A percentile compares a stretch with the other conserved stretches of the same genome.
These are phyloP conservation scores for Penicillium sp. DNA, from an alignment of 2,329 filamentous ascomycete species.

Conservation along the genomic window DNA sequence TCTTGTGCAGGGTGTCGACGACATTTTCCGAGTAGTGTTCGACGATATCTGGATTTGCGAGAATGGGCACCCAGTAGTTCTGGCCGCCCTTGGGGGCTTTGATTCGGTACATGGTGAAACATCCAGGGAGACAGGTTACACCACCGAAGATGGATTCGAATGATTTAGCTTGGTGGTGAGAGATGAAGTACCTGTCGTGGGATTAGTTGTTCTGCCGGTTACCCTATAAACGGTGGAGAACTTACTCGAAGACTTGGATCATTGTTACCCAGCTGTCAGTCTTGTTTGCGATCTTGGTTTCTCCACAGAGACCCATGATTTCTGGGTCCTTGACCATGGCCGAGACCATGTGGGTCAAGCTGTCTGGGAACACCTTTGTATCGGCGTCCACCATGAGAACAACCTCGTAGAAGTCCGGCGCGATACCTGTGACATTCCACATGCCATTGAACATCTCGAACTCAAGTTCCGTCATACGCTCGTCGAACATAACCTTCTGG, in stretches of 20 bases:
- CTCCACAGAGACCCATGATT: constrained; percentile 97
- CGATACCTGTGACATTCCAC: constrained; percentile 98
- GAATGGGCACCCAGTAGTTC: constrained; percentile 99
- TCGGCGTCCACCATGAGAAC: constrained; percentile 99
- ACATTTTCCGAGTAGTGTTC: constrained; percentile 99
- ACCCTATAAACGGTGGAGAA: constrained; percentile 13
- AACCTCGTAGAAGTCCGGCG: constrained; percentile 95
- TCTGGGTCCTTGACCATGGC: constrained; percentile 99
- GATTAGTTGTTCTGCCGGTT: constrained; percentile 9
- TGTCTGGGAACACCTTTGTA: constrained; percentile 98
- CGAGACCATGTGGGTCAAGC: constrained; percentile 96
- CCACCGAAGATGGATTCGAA: constrained; percentile 98
- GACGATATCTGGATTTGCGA: constrained; percentile 96
- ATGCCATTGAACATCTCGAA: constrained; percentile 99
- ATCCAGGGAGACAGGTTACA: constrained; percentile 96
- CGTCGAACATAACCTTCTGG: constrained; percentile 99
- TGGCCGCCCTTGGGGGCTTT: constrained; percentile 97
- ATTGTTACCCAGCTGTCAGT: constrained; percentile 90
- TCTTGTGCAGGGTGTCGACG: constrained; percentile 96
- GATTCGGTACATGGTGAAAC: constrained; percentile 99
- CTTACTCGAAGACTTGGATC: constrained; percentile 93
- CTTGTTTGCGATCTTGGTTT: constrained; percentile 99
- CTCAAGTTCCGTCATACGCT: constrained; percentile 98
- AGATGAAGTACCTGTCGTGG: constrained; percentile 78
- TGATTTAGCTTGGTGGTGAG: constrained; percentile 92